Evolutionary conservation across 805 yeast species (phyloP).

Genomic region (Suhomyces canberraensis): DNA sequence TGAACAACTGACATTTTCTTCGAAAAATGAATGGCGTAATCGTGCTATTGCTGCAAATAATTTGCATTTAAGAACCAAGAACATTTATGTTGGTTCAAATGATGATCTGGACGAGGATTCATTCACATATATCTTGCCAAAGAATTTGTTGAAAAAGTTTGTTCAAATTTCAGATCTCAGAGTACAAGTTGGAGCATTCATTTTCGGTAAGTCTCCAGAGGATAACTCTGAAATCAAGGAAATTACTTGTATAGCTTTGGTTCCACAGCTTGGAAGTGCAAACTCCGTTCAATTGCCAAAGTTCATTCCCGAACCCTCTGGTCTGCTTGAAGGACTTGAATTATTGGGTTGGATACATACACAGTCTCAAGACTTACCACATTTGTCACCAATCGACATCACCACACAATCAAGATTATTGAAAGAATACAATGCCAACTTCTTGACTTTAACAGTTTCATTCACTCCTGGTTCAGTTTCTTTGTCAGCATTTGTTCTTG

Average conservation of each 20-base stretch:
- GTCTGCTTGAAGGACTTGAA: conserved; percentile 49
- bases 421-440: conserved; percentile 31
- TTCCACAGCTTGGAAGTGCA: conserved; percentile 83
- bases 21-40: conserved; percentile 87
- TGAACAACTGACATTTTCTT: conserved; percentile 79
- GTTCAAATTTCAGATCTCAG: conserved; percentile 78
- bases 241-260: conserved; percentile 66
- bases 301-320: conserved; percentile 38
- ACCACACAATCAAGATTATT: conserved; percentile 50
- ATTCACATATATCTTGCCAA: conserved; percentile 75
- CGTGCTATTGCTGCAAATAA: conserved; percentile 77
- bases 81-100: conserved; percentile 65
- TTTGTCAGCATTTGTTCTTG: conserved; percentile 59
- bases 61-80: conserved; percentile 68
- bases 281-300: conserved; percentile 62
- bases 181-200: conserved; percentile 74
- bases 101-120: conserved; percentile 43
- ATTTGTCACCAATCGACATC: conserved; percentile 69
- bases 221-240: conserved; percentile 77
- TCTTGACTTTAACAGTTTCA: conserved; percentile 61
- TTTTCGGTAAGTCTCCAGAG: conserved; percentile 76
- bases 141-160: conserved; percentile 72
- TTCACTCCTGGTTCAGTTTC: conserved; percentile 85
- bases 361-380: conserved; percentile 60
- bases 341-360: conserved; percentile 96